A percentile compares a stretch with the other conserved stretches of the same genome.
Evolutionary conservation across 2,329 filamentous ascomycete genomes (phyloP).

Genomic region (Alternaria angustiovoidea): DNA sequence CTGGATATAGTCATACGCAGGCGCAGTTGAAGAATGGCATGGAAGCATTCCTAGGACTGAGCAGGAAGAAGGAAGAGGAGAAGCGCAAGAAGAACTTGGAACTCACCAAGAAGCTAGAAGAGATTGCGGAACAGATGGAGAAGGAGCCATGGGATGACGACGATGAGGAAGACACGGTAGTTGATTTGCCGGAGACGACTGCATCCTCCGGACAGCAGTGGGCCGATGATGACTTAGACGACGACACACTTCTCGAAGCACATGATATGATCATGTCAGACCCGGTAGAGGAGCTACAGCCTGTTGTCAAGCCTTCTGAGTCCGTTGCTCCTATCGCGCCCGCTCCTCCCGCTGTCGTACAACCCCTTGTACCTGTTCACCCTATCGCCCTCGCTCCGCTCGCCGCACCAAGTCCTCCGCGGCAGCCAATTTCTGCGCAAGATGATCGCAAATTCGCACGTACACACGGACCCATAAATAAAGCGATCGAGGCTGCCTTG

Average conservation of each 20-base stretch:
- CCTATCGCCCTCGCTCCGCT: background rate
- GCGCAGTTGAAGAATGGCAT: constrained; percentile 49
- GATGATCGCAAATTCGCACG: constrained; percentile 35
- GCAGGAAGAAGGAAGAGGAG: constrained; percentile 34
- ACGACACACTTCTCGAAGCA: constrained; percentile 41
- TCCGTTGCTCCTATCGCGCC: background rate
- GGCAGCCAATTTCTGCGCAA: constrained; percentile 7
- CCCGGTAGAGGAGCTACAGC: constrained; percentile 22
- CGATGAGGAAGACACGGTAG: constrained; percentile 15
- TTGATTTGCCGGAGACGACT: constrained; percentile 21
- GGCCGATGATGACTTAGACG: constrained; percentile 45
- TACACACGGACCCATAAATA: constrained; percentile 43
- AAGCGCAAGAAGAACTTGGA: constrained; percentile 28
- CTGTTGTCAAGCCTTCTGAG: background rate
- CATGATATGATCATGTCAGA: constrained; percentile 41
- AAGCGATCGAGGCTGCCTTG: constrained; percentile 33
- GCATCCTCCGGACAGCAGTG: constrained; percentile 24
- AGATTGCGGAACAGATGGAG: constrained; percentile 31
- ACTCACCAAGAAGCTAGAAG: constrained; percentile 31
- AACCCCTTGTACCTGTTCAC: constrained; percentile 6
- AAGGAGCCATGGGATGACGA: constrained; percentile 48
- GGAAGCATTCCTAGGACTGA: constrained; percentile 46
- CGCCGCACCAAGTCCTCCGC: background rate
- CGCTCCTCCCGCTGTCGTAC: background rate
- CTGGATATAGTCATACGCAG: constrained; percentile 51